Base-by-base conservation (phyloP, 345 rosid genomes). In the Moricandia arvensis region DNA sequence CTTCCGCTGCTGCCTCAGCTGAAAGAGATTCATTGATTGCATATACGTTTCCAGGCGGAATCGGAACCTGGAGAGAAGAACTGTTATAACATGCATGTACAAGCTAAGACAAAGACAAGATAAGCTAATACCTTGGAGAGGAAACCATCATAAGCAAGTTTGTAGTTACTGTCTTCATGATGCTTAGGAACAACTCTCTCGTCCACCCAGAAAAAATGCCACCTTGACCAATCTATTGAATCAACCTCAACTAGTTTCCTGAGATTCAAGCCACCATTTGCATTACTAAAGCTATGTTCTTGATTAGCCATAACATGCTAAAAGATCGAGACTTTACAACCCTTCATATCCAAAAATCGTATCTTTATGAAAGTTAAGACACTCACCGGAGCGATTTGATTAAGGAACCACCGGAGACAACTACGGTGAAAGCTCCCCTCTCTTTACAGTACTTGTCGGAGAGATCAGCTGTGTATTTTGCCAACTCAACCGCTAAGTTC, bases 121-220 rank as follows among this genome's bases (percentile, higher is more conserved):
- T n/a, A n/a, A n/a, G n/a, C n/a, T n/a, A n/a, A 26, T 71, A 94
- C 98, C 94, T 86, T 81, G 17, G 87, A 84, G 9, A 95, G 89
- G 34, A 95, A 90, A 7, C 85, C 69, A 76, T 90, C 90, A 51
- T 75, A 83, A 15, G 99, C 97, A 0, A 89, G 87, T 78, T 87
- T 92, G 81, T 91, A 95, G 86, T 95, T 95, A 51, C 97, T 90
- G 72, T 95, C 97, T 0, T 66, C 86, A 45, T 92, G 97, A 79
- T 90, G 81, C 83, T 87, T 92, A 0, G 98, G 99, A 58, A 95
- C 97, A 66, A 95, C 97, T 17, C 94, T 85, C 82, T 95, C 98
- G 15, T 95, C 98, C 11, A 87, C 92, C 97, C 99, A 92, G 68
- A 95, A 90, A 15, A 95, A 85, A 59, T 89, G 92, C 97, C 99